These are phyloP conservation scores for Hanseniaspora mollemarum DNA, from an alignment of 805 yeast species.

Conservation along the genomic window DNA sequence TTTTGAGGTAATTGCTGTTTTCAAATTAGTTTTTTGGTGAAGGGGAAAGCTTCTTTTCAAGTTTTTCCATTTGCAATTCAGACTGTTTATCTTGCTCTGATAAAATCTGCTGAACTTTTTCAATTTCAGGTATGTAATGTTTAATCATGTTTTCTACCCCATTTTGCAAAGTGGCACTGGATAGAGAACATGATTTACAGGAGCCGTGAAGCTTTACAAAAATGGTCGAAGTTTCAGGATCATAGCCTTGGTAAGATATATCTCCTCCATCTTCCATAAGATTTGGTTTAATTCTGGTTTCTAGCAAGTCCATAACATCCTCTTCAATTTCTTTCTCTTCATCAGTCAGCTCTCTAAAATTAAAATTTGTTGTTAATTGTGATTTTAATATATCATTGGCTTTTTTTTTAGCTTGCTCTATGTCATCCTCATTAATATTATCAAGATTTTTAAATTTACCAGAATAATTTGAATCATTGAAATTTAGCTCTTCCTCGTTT, in stretches of 20 bases:
- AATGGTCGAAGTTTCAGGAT: conserved; percentile 77
- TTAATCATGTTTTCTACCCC: conserved; percentile 97
- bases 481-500: background rate
- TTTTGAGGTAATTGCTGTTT: background rate
- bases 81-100: conserved; percentile 72
- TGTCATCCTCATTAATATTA: conserved; percentile 28
- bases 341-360: conserved; percentile 34
- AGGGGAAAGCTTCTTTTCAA: conserved; percentile 35
- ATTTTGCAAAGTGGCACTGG: conserved; percentile 82
- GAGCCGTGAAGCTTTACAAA: conserved; percentile 88
- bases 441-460: background rate
- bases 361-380: conserved; percentile 6
- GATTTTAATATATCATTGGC: conserved; percentile 24
- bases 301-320: conserved; percentile 83
- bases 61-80: conserved; percentile 68
- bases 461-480: background rate
- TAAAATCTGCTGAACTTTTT: conserved; percentile 73
- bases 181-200: conserved; percentile 82
- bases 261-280: conserved; percentile 99
- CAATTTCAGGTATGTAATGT: conserved; percentile 93
- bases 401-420: conserved; percentile 22
- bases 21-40: background rate
- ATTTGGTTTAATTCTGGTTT: conserved; percentile 92
- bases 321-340: conserved; percentile 71
- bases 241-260: conserved; percentile 75